Percentiles rank a stretch among this genome's conserved stretches.
These are phyloP conservation scores for Quercus robur DNA, from an alignment of 306 rosid species.

Conservation along the genomic window DNA sequence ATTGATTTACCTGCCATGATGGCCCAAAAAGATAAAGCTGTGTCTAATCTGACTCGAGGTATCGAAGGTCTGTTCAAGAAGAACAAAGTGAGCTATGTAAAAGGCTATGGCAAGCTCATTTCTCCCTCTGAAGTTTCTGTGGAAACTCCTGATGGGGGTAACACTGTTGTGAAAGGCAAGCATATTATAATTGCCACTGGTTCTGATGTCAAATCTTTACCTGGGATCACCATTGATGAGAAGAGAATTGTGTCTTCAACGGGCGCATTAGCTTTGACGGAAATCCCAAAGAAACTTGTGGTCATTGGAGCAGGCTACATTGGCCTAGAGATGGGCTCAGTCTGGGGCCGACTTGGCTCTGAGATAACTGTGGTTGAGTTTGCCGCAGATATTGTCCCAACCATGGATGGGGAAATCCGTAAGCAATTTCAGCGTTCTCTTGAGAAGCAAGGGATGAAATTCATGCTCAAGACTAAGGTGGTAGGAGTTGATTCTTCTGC, in stretches of 20 bases:
- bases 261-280: slow-evolving; percentile 83
- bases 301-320: slow-evolving; percentile 98
- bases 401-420: slow-evolving; percentile 89
- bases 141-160: slow-evolving; percentile 68
- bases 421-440: slow-evolving; percentile 94
- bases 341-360: slow-evolving; percentile 94
- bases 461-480: slow-evolving; percentile 88
- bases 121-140: slow-evolving; percentile 92
- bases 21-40: slow-evolving; percentile 91
- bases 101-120: slow-evolving; percentile 83
- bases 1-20: slow-evolving; percentile 94
- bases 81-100: slow-evolving; percentile 92
- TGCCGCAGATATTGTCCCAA: slow-evolving; percentile 86
- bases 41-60: slow-evolving; percentile 77
- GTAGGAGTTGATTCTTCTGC: slow-evolving; percentile 86
- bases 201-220: slow-evolving; percentile 91
- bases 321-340: slow-evolving; percentile 99
- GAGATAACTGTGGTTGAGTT: slow-evolving; percentile 93
- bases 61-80: slow-evolving; percentile 97
- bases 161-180: slow-evolving; percentile 80
- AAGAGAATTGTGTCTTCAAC: slow-evolving; percentile 94
- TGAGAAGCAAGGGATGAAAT: slow-evolving; percentile 97
- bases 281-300: slow-evolving; percentile 85
- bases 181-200: slow-evolving; percentile 90
- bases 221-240: slow-evolving; percentile 89